Evolutionary conservation across 768 basidiomycete species (phyloP), one percentile per base, ranked within the genome.

Genomic region (Cytidiella melzeri): DNA sequence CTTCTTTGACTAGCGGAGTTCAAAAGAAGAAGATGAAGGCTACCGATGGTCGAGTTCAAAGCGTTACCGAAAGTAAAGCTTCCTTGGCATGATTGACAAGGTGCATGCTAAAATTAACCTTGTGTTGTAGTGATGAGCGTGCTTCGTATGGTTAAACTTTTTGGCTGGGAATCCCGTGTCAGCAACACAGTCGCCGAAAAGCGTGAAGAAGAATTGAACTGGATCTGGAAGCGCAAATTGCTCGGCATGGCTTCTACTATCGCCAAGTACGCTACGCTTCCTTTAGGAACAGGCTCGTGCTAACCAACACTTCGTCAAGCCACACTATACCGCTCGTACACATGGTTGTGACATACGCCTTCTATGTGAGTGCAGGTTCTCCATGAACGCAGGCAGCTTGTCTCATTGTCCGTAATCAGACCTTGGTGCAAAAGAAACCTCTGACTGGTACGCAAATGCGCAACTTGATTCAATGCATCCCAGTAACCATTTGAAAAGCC

Each of bases 291-390:
- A 9, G 43, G 25, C 43, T 44, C 13, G 21, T 26, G 34, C 39
- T 43, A 7, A 27, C 27, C 15, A n/a, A n/a, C n/a, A 13, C 1
- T 5, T 15, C n/a, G 4, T 27, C 2, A 46, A 86, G 81, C 58
- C 78, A 72, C 52, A 49, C 77, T 30, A 74, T 87, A 39, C 86
- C 87, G 0, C 61, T 87, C 7, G 30, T 77, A 1, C 80, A 77
- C 25, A 88, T 87, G 85, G 57, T 83, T 37, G 72, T 76, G 13
- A 81, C 83, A 1, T 87, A 78, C 56, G 69, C 73, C 1, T 69
- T 77, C 5, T 87, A 81, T 52, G 72, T 82, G 64, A 47, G 77
- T 34, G 11, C 18, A 2, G 12, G 11, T 3, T 5, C n/a, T n/a
- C n/a, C n/a, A n/a, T n/a, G n/a, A n/a, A n/a, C 45, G 47, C 5